phyloP scores from a whole-genome alignment of 2,329 filamentous ascomycete species.

The Colletotrichum tofieldiae region DNA sequence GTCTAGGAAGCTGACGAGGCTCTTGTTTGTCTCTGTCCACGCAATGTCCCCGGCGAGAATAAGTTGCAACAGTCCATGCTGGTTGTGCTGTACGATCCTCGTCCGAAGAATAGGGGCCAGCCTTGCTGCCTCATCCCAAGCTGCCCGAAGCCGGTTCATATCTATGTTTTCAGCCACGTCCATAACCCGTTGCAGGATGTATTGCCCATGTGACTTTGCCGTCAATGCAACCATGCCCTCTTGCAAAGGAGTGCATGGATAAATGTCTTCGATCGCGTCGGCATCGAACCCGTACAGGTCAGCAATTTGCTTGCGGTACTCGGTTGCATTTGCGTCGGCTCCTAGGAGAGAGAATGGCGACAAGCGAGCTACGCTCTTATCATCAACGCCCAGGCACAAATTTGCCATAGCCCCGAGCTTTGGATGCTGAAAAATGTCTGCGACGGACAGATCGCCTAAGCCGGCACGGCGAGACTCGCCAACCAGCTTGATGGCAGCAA shows the following conservation, averaged over 20 bases:
- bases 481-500: slow-evolving; percentile 46
- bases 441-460: background rate
- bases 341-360: background rate
- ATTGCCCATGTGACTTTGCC: slow-evolving; percentile 27
- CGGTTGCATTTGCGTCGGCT: background rate
- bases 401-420: slow-evolving; percentile 21
- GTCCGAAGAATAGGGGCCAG: slow-evolving; percentile 42
- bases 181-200: slow-evolving; percentile 37
- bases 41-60: background rate
- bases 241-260: slow-evolving; percentile 24
- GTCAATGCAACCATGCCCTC: slow-evolving; percentile 42
- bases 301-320: background rate
- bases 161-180: slow-evolving; percentile 33
- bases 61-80: background rate
- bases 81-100: slow-evolving; percentile 29
- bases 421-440: slow-evolving; percentile 16
- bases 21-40: background rate
- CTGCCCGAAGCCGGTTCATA: slow-evolving; percentile 33
- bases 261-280: slow-evolving; percentile 1
- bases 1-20: background rate
- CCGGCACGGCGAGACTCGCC: slow-evolving; percentile 2
- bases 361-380: background rate
- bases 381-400: background rate
- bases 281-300: slow-evolving; percentile 1
- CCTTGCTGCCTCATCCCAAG: slow-evolving; percentile 43